These are phyloP conservation scores for Aspergillus clavatus DNA, from an alignment of 2,329 filamentous ascomycete genomes.

Conservation along the genomic window DNA sequence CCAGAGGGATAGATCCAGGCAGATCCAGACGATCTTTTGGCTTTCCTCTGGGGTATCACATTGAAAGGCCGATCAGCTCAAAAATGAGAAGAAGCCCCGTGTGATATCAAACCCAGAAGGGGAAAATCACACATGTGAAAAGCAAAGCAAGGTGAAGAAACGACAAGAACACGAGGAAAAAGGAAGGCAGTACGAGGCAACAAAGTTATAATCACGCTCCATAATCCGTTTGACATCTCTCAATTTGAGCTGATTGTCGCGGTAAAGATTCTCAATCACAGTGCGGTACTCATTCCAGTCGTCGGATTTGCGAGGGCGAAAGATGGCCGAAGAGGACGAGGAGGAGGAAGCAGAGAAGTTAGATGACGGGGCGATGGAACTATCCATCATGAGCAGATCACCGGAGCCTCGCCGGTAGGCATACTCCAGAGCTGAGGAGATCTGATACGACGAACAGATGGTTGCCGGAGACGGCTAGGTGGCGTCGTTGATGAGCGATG, in stretches of 20 bases:
- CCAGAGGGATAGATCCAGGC: too few relatives aligned
- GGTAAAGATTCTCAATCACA: constrained; percentile 33
- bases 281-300: constrained; percentile 36
- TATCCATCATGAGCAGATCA: constrained; percentile 20
- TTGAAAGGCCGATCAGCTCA: too few relatives aligned
- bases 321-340: constrained; percentile 18
- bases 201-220: constrained; percentile 34
- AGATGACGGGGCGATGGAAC: constrained; percentile 20
- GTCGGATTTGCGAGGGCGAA: constrained; percentile 34
- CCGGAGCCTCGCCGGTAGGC: constrained; percentile 9
- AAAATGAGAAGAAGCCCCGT: neutral
- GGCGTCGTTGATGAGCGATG: neutral
- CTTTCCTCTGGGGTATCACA: too few relatives aligned
- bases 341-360: constrained; percentile 15
- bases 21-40: too few relatives aligned
- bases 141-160: constrained; percentile 6
- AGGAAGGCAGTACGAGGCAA: constrained; percentile 28
- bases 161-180: constrained; percentile 5
- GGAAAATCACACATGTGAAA: neutral
- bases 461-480: neutral
- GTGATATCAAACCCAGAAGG: neutral
- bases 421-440: constrained; percentile 19
- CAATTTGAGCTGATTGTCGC: constrained; percentile 32
- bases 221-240: constrained; percentile 35
- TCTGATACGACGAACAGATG: neutral